Base-by-base conservation (phyloP, 306 rosid species). In the Begonia loranthoides region DNA sequence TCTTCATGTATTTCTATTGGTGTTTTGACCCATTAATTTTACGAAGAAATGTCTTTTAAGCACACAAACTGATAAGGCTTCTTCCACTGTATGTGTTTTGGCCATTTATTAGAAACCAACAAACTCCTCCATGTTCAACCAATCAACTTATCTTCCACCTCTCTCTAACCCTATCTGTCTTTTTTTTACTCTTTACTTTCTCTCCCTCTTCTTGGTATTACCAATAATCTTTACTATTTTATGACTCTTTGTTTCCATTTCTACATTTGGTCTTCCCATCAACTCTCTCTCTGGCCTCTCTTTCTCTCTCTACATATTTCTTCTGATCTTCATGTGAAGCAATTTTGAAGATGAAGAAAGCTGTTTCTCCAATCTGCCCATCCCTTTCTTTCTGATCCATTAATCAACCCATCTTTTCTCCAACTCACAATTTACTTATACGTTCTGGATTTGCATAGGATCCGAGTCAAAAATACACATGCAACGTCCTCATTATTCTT, bases 91-190 rank as follows among this genome's bases (percentile, higher is more conserved):
- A 40, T 49, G 47, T 62, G 81, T 72, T 77, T 50, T 67, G 74
- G 68, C 76, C 65, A 73, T 82, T 77, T 70, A 76, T 68, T 65
- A 50, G 57, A 70, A 82, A 79, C 74, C 66, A 64, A 66, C 83
- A 75, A 72, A 74, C 12, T 67, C 55, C 59, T 44, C 55, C 66
- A 56, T 46, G 66, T 45, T 60, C 45, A 40, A 21, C 53, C 41
- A 71, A 61, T 49, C 63, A 67, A 65, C 69, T 47, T 19, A 4
- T 16, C 21, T 52, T 33, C 45, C 64, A 41, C 13, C 44, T 10
- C 17, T 15, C 47, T 41, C 19, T n/a, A 49, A 10, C 56, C 47
- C 15, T n/a, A 12, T 33, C 41, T 17, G 13, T 47, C 5, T 45
- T 28, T 4, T 5, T 33, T 1, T 21, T 56, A 13, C 5, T 21